Evolutionary conservation across 805 yeast genomes (phyloP), one percentile per base, ranked within the genome.

Genomic region (Wickerhamiella parazyma): DNA sequence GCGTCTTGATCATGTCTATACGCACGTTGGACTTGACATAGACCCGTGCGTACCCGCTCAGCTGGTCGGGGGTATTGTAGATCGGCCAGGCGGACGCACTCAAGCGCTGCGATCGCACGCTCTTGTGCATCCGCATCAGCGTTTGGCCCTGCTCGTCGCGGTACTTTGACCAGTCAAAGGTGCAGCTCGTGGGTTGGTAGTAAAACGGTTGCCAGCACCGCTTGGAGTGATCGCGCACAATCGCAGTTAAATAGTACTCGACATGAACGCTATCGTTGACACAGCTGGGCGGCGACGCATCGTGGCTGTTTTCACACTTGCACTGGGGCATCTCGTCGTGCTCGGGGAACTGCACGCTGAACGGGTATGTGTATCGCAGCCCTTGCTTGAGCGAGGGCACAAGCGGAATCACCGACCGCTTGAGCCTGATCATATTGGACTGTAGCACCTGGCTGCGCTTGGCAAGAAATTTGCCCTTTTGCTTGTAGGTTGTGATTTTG

Each of bases 131-230:
- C 25, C 43, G 38, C 43, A 40, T 40, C 16, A 40, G 43, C 17
- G 33, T 40, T n/a, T 33, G 37, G 26, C 43, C 43, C 33, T 40
- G 43, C 20, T n/a, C 29, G 25, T 40, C 43, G 18, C 25, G 14
- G 22, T 31, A 40, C 12, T 40, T 40, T 12, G 29, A 28, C 33
- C 31, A 14, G 31, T 40, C 26, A 18, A 40, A 29, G 10, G 37
- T 24, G 20, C 22, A 17, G 17, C 26, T 33, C 17, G 36, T 33
- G 12, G 43, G 43, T 8, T 24, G 38, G 29, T 33, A 40, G 26
- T 4, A 33, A 40, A 40, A 40, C 38, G 33, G 19, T n/a, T 40
- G 43, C 43, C 43, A 40, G 43, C 43, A 40, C 14, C 43, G 43
- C 31, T 40, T 40, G 21, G 38, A 33, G 11, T 40, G 28, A 19